phyloP scores from a whole-genome alignment of 768 basidiomycete species.

The Termitomyces bulborhizus region DNA sequence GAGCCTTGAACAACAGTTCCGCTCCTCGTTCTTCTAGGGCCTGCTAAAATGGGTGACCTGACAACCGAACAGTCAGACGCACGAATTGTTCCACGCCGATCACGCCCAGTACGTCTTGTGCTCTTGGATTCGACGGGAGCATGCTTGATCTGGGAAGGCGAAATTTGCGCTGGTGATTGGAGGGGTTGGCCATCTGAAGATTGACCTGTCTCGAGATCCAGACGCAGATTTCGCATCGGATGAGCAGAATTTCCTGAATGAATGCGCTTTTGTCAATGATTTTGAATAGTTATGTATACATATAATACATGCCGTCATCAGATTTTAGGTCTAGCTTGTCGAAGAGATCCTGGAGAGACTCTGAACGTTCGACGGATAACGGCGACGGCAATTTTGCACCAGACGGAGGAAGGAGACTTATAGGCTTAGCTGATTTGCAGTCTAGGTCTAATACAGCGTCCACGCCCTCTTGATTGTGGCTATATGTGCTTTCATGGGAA shows the following conservation, averaged over 20 bases:
- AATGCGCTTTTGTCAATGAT: background rate
- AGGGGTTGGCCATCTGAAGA: constrained; percentile 2
- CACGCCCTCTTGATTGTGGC: background rate
- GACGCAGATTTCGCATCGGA: constrained; percentile 7
- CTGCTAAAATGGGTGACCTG: constrained; percentile 4
- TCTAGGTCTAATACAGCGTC: background rate
- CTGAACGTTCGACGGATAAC: background rate
- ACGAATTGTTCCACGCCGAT: constrained; percentile 44
- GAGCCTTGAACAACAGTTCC: constrained; percentile 34
- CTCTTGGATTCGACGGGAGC: background rate
- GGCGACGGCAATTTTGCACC: background rate
- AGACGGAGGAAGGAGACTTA: background rate
- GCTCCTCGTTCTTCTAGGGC: constrained; percentile 38
- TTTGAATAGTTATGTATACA: background rate
- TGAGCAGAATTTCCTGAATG: constrained; percentile 1
- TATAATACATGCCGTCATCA: constrained; percentile 6
- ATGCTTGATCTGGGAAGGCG: constrained; percentile 4
- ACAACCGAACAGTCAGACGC: constrained; percentile 35
- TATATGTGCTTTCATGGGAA: constrained; percentile 12
- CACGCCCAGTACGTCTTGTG: constrained; percentile 17
- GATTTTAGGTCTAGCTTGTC: constrained; percentile 12
- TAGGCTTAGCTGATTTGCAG: background rate
- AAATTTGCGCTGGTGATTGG: constrained; percentile 10
- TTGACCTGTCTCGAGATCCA: constrained; percentile 8
- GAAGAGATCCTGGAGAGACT: constrained; percentile 13